Conservation (phyloP, 2,329 filamentous ascomycete genomes). For the Talaromyces sp. region DNA sequence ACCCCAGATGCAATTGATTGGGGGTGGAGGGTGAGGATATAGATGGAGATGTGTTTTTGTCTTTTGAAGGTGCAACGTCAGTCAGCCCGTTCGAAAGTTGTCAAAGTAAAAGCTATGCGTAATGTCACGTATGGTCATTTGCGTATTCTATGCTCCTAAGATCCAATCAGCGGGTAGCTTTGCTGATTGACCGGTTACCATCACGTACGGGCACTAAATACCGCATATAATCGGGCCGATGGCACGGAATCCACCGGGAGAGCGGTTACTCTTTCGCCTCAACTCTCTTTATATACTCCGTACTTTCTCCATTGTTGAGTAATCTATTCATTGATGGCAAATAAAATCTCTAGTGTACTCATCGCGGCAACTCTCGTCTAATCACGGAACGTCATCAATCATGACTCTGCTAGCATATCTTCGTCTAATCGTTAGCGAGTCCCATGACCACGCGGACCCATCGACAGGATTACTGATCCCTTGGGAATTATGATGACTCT, state of each 20-base stretch:
- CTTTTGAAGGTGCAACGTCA: conserved; percentile 13
- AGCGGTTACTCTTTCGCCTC: not conserved
- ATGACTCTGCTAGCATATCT: not conserved
- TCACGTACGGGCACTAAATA: not conserved
- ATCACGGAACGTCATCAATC: not conserved
- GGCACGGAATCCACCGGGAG: conserved; percentile 14
- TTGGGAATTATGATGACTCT: conserved; percentile 7
- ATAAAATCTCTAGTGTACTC: not conserved
- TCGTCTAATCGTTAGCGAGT: not conserved
- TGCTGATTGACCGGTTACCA: not conserved
- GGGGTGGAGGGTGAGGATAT: conserved; percentile 1
- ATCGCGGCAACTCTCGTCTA: not conserved
- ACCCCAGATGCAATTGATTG: conserved; percentile 6
- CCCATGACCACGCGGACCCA: not conserved
- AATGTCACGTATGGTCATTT: conserved; percentile 16
- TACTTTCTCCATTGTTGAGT: not conserved
- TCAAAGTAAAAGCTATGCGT: conserved; percentile 18
- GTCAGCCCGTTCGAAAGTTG: conserved; percentile 7
- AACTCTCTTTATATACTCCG: not conserved
- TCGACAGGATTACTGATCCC: not conserved
- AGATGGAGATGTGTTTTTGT: conserved; percentile 5
- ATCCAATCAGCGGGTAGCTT: conserved; percentile 5
- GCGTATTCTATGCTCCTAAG: not conserved
- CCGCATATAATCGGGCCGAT: conserved; percentile 18
- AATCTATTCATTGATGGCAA: not conserved